Conservation (phyloP, 2,329 filamentous ascomycete species). For the Xylariaceae sp. region DNA sequence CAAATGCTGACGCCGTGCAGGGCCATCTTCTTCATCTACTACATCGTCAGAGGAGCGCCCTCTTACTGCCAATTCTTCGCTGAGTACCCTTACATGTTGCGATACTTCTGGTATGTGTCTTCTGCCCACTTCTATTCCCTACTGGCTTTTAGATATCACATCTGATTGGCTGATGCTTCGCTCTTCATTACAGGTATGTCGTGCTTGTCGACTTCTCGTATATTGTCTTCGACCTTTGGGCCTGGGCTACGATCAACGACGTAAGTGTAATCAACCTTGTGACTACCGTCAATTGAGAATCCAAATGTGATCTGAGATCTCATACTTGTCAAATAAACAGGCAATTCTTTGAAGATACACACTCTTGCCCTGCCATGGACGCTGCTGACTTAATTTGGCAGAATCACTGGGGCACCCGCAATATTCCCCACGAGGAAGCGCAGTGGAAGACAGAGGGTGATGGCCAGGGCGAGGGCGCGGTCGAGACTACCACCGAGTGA, state of each 20-base stretch:
- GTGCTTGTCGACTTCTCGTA: conserved; percentile 7
- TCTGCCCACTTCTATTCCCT: too few relatives aligned
- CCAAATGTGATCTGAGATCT: too few relatives aligned
- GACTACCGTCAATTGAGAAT: neutral
- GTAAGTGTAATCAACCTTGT: too few relatives aligned
- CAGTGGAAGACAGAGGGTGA: neutral
- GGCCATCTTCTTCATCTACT: conserved; percentile 42
- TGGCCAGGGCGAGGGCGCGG: neutral
- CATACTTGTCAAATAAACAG: too few relatives aligned
- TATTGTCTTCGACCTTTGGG: conserved; percentile 5
- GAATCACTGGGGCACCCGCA: neutral
- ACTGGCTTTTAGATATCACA: too few relatives aligned
- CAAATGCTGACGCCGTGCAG: neutral
- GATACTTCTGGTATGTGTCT: conserved; percentile 2
- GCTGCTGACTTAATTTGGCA: too few relatives aligned
- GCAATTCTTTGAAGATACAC: too few relatives aligned
- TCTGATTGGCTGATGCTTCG: too few relatives aligned
- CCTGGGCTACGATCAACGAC: conserved; percentile 34
- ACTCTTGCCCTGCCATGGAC: too few relatives aligned
- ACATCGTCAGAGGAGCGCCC: conserved; percentile 35
- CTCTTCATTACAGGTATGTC: neutral
- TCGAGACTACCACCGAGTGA: neutral
- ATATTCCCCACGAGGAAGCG: neutral
- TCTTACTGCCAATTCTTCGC: conserved; percentile 41
- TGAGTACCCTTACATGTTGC: conserved; percentile 29